Conservation (phyloP, 805 yeast genomes). For the Kluyveromyces starmeri region DNA sequence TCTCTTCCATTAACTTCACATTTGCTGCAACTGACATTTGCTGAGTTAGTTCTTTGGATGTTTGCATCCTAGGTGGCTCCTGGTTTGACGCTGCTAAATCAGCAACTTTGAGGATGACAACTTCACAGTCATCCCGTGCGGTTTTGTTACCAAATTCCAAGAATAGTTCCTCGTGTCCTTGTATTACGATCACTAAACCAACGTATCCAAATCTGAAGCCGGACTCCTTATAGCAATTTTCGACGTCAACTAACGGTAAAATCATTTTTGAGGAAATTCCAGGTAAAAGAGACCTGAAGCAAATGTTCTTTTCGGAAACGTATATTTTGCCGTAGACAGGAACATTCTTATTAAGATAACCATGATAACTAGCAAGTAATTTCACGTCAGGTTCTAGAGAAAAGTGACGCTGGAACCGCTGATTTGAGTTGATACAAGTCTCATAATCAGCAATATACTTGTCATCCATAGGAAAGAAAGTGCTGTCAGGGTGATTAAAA, state of each 20-base stretch:
- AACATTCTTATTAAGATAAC: conserved; percentile 57
- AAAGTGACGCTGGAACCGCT: conserved; percentile 58
- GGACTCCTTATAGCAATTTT: conserved; percentile 54
- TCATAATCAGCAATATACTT: conserved; percentile 38
- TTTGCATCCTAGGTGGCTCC: background rate
- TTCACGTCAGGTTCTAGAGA: conserved; percentile 44
- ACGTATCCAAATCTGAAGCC: conserved; percentile 63
- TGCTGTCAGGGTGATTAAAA: conserved; percentile 35
- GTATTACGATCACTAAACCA: conserved; percentile 60
- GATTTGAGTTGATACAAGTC: conserved; percentile 39
- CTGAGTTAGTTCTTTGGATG: conserved; percentile 1
- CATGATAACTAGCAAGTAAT: conserved; percentile 60
- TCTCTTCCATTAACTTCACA: conserved; percentile 58
- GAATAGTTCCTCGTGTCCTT: conserved; percentile 68
- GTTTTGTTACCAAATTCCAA: conserved; percentile 63
- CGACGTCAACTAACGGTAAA: conserved; percentile 66
- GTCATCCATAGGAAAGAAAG: conserved; percentile 40
- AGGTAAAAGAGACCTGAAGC: conserved; percentile 73
- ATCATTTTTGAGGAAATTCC: conserved; percentile 76
- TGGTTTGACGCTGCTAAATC: conserved; percentile 12
- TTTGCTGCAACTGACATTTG: conserved; percentile 43
- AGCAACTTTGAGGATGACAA: conserved; percentile 38
- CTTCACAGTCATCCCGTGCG: conserved; percentile 67
- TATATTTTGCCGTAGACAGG: conserved; percentile 83
- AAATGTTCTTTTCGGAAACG: conserved; percentile 57